These are phyloP conservation scores for Zygosaccharomyces sapae DNA, from an alignment of 1,139 yeast species.

Conservation along the genomic window DNA sequence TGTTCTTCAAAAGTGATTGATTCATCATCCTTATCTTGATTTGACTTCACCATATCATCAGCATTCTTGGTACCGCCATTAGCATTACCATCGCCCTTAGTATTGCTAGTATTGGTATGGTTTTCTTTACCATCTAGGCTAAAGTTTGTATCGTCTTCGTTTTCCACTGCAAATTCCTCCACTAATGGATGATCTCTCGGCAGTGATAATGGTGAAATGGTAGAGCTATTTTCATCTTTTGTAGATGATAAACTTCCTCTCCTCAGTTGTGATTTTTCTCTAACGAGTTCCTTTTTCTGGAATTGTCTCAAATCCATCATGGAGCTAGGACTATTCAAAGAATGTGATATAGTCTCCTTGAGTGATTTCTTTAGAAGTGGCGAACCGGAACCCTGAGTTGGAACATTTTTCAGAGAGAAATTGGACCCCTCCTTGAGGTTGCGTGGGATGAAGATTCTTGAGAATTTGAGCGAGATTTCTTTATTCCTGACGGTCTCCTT, in stretches of 20 bases:
- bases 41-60: background rate
- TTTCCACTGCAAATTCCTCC: conserved; percentile 5
- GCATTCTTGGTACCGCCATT: background rate
- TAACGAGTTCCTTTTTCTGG: conserved; percentile 26
- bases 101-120: background rate
- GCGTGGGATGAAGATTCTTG: conserved; percentile 15
- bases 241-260: conserved; percentile 2
- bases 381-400: conserved; percentile 17
- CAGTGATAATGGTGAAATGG: conserved; percentile 13
- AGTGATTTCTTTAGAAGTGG: conserved; percentile 25
- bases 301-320: conserved; percentile 33
- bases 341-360: conserved; percentile 28
- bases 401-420: conserved; percentile 16
- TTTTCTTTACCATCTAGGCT: conserved; percentile 6
- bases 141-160: background rate
- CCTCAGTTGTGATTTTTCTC: conserved; percentile 14
- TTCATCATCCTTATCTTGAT: conserved; percentile 14
- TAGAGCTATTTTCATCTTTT: background rate
- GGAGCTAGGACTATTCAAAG: conserved; percentile 29
- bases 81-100: background rate
- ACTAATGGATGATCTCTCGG: conserved; percentile 9
- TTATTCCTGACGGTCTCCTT: conserved; percentile 7
- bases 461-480: conserved; percentile 8
- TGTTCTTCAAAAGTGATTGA: conserved; percentile 26
- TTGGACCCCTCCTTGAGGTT: conserved; percentile 28